These are phyloP conservation scores for Aaosphaeria arxii DNA, from an alignment of 2,329 filamentous ascomycete genomes.

Conservation along the genomic window DNA sequence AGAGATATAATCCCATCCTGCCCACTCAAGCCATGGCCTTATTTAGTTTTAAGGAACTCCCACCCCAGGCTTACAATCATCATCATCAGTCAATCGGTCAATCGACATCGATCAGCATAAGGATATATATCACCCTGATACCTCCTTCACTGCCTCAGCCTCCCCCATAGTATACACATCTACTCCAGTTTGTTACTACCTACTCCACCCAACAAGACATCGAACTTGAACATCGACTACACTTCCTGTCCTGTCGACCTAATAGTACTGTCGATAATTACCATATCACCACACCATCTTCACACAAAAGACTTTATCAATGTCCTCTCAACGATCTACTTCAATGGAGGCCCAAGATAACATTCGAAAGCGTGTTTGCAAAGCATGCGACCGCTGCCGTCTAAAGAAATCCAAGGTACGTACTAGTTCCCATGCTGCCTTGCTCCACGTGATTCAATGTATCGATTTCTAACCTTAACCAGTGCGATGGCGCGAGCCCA, in stretches of 20 bases:
- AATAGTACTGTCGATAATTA: neutral
- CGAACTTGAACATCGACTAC: neutral
- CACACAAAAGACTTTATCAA: slow-evolving; percentile 6
- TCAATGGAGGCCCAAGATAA: slow-evolving; percentile 45
- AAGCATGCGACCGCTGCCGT: slow-evolving; percentile 64
- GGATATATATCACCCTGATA: neutral
- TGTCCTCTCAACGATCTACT: slow-evolving; percentile 35
- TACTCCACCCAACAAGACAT: neutral
- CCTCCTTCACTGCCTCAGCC: slow-evolving; percentile 1
- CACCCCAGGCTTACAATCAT: slow-evolving; percentile 11
- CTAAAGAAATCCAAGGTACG: slow-evolving; percentile 64
- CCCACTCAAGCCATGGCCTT: slow-evolving; percentile 25
- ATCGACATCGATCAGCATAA: neutral
- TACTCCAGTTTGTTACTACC: slow-evolving; percentile 2
- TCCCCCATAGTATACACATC: neutral
- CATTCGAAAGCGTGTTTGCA: slow-evolving; percentile 61
- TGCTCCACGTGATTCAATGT: neutral
- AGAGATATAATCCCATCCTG: slow-evolving; percentile 37
- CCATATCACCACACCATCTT: neutral
- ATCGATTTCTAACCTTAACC: slow-evolving; percentile 7
- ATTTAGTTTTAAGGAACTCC: slow-evolving; percentile 24
- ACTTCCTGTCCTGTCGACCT: neutral
- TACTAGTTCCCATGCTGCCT: slow-evolving; percentile 1
- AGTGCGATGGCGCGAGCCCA: slow-evolving; percentile 61
- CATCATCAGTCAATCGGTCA: neutral